These are phyloP conservation scores for Cordyceps militaris DNA, from an alignment of 2,329 filamentous ascomycete species.

Conservation along the genomic window DNA sequence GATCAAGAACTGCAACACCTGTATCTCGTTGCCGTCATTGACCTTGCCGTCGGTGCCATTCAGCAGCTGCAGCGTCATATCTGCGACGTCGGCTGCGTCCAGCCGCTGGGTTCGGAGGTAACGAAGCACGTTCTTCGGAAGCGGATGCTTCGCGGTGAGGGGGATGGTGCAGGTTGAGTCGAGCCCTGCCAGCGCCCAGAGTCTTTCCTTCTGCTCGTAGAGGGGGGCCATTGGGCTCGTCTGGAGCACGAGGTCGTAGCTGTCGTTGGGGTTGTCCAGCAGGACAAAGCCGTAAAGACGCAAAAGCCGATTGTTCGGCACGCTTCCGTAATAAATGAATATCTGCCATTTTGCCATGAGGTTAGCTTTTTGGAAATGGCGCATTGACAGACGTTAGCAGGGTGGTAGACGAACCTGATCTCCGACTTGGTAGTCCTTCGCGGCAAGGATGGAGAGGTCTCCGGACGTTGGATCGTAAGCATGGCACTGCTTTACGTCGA, in stretches of 20 bases:
- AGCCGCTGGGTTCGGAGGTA: conserved; percentile 30
- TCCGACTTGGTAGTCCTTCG: conserved; percentile 23
- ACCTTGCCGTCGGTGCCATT: conserved; percentile 21
- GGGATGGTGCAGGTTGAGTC: conserved; percentile 25
- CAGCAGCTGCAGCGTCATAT: conserved; percentile 19
- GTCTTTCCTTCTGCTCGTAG: conserved; percentile 28
- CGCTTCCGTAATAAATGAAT: conserved; percentile 27
- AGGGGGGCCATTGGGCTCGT: conserved; percentile 27
- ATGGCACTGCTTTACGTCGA: conserved; percentile 28
- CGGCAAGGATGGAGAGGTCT: conserved; percentile 23
- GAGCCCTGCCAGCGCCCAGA: conserved; percentile 28
- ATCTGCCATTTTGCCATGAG: conserved; percentile 23
- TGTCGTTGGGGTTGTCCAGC: conserved; percentile 29
- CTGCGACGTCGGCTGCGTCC: conserved; percentile 23
- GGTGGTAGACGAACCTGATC: conserved; percentile 24
- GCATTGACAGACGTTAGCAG: background rate
- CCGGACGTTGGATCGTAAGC: conserved; percentile 26
- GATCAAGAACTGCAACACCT: conserved; percentile 26
- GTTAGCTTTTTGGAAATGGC: no score
- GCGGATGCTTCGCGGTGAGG: conserved; percentile 26
- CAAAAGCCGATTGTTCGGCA: conserved; percentile 29
- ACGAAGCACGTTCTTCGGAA: conserved; percentile 26
- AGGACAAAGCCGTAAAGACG: conserved; percentile 32
- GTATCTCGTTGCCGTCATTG: conserved; percentile 25
- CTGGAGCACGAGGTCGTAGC: conserved; percentile 29